Percentiles rank a stretch among this genome's conserved stretches.
Evolutionary conservation across 2,329 filamentous ascomycete species (phyloP).

Genomic region (Aspergillus oerlinghausenensis): DNA sequence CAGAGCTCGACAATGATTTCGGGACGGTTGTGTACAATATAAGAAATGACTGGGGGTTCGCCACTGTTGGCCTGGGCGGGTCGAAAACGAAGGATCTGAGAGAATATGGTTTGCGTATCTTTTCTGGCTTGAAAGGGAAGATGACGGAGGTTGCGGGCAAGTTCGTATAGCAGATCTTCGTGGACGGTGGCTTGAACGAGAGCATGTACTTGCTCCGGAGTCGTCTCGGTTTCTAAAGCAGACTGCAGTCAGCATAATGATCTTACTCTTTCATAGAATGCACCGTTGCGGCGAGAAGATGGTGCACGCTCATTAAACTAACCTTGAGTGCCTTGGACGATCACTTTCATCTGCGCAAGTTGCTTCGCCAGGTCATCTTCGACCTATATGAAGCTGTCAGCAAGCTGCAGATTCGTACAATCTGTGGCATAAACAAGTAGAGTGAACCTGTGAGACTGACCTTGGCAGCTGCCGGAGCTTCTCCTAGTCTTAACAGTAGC

Average conservation of each 20-base stretch:
- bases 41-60: constrained; percentile 80
- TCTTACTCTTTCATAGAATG: not conserved
- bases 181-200: constrained; percentile 80
- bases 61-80: constrained; percentile 61
- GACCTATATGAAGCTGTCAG: constrained; percentile 49
- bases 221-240: constrained; percentile 70
- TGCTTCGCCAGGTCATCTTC: constrained; percentile 83
- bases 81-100: constrained; percentile 87
- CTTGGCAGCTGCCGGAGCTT: constrained; percentile 53
- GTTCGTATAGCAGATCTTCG: constrained; percentile 80
- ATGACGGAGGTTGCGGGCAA: constrained; percentile 76
- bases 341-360: constrained; percentile 83
- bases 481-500: constrained; percentile 57
- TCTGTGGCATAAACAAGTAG: not conserved
- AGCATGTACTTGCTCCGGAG: constrained; percentile 80
- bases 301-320: constrained; percentile 7
- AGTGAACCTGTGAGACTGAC: constrained; percentile 32
- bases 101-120: constrained; percentile 93
- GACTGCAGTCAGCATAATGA: constrained; percentile 11
- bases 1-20: constrained; percentile 86
- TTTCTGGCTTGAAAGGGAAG: constrained; percentile 95
- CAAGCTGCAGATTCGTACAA: constrained; percentile 1
- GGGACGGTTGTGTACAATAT: constrained; percentile 79
- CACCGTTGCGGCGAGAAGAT: not conserved
- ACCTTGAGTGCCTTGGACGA: constrained; percentile 92